These are phyloP conservation scores for Talaromyces funiculosus DNA, from an alignment of 2,329 filamentous ascomycete species.

Conservation along the genomic window DNA sequence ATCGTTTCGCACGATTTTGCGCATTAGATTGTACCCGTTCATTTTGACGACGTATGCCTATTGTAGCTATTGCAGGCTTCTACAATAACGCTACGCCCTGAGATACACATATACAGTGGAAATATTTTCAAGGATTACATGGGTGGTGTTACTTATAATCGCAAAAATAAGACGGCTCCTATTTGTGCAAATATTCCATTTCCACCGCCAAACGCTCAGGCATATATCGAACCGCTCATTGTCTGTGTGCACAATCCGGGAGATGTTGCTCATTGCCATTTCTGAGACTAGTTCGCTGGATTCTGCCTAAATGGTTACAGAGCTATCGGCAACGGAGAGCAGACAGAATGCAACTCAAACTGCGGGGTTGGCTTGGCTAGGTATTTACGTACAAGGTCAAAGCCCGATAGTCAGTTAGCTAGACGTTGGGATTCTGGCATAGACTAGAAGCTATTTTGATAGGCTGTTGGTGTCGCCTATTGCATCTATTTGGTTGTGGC, in stretches of 20 bases:
- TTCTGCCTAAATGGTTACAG: neutral
- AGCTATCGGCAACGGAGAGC: neutral
- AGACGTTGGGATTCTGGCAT: too few relatives aligned
- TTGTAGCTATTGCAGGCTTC: too few relatives aligned
- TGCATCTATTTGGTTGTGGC: neutral
- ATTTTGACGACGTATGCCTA: neutral
- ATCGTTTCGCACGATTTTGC: slow-evolving; percentile 59
- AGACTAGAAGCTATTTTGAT: too few relatives aligned
- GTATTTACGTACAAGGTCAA: neutral
- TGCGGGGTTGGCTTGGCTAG: neutral
- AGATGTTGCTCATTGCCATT: neutral
- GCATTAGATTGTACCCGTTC: slow-evolving; percentile 2
- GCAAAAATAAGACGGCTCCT: neutral
- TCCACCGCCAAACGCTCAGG: neutral
- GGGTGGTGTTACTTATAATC: neutral
- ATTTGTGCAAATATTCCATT: neutral
- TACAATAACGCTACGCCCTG: too few relatives aligned
- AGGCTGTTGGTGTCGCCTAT: too few relatives aligned
- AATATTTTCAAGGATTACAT: neutral
- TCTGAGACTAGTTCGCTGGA: neutral
- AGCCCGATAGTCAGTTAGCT: too few relatives aligned
- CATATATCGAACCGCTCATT: neutral
- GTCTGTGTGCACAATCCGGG: neutral
- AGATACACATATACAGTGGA: neutral
- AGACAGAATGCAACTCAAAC: neutral